Percentiles rank a stretch among this genome's conserved stretches.
These are phyloP conservation scores for Lepidium sativum DNA, from an alignment of 345 rosid species.

Conservation along the genomic window DNA sequence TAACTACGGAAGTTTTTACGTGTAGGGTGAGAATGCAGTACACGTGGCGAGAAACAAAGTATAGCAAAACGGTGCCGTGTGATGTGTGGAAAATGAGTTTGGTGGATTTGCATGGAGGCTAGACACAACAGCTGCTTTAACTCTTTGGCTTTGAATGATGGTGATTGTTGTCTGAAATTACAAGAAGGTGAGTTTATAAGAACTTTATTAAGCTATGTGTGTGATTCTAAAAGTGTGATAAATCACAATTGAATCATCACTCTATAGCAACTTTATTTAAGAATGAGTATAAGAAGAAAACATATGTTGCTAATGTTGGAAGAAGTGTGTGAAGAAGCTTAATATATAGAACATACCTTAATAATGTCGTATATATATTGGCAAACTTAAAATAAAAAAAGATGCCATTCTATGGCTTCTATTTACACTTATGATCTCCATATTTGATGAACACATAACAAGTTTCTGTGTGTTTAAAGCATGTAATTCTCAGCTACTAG, in stretches of 20 bases:
- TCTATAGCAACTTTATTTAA: background rate
- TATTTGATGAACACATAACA: background rate
- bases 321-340: conserved; percentile 1
- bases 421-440: background rate
- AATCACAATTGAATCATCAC: background rate
- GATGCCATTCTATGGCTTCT: conserved; percentile 8
- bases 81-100: conserved; percentile 60
- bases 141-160: conserved; percentile 44
- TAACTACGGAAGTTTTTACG: conserved; percentile 34
- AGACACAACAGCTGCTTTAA: conserved; percentile 67
- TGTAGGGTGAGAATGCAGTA: conserved; percentile 58
- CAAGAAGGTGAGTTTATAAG: conserved; percentile 6
- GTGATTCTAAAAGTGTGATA: background rate
- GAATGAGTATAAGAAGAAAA: background rate
- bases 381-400: conserved; percentile 7
- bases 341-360: conserved; percentile 6
- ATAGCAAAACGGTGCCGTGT: conserved; percentile 53
- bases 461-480: background rate
- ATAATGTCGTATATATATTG: conserved; percentile 10
- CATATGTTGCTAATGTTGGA: background rate
- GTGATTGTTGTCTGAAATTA: conserved; percentile 7
- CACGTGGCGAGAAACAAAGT: conserved; percentile 41
- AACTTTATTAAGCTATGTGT: background rate
- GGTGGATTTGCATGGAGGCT: conserved; percentile 84
- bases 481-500: background rate